Evolutionary conservation across 2,329 filamentous ascomycete genomes (phyloP), one percentile per base, ranked within the genome.

Genomic region (Furcasterigmium furcatum): DNA sequence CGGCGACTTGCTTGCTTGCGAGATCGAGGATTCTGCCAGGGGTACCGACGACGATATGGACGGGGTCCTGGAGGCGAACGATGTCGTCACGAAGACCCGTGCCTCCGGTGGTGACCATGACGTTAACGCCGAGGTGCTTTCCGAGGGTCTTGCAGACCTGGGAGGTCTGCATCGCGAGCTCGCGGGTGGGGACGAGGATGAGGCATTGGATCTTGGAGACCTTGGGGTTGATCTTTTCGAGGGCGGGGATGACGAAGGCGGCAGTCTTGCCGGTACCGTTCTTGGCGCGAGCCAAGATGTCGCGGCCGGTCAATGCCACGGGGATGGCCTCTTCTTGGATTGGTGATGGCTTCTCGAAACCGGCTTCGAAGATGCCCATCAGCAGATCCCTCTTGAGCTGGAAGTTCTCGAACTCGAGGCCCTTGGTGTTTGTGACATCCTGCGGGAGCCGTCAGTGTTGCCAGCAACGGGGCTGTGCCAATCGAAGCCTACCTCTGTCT

Each of bases 301-400:
- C 94, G 70, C 92, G 84, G 46, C 94, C 94, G 40, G 92, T 95
- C 46, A 99, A 79, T 42, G 94, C 94, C 55, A 99, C 92, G 40
- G 94, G 94, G 61, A 99, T 96, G 45, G 94, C 91, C 73, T 97
- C 94, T 84, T 99, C 94, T 82, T 99, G 94, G 59, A 99, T 99
- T 10, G 94, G 94, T 46, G 94, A 99, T 14, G 94, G 94, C 72
- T 95, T 96, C 68, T 99, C 94, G 68, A 96, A 99, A 52, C 94
- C 94, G 56, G 94, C 94, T 74, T 99, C 94, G 68, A 97, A 99
- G 55, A 99, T 97, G 52, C 94, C 94, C 92, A 97, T 99, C 73
- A 99, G 82, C 50, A 99, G 75, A 64, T 96, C 89, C 64, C 94
- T 82, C 75, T 95, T 96, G 58, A 99, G 85, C 55, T 87, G 88